phyloP scores from a whole-genome alignment of 345 rosid genomes.

The Lenwebbia sp. region DNA sequence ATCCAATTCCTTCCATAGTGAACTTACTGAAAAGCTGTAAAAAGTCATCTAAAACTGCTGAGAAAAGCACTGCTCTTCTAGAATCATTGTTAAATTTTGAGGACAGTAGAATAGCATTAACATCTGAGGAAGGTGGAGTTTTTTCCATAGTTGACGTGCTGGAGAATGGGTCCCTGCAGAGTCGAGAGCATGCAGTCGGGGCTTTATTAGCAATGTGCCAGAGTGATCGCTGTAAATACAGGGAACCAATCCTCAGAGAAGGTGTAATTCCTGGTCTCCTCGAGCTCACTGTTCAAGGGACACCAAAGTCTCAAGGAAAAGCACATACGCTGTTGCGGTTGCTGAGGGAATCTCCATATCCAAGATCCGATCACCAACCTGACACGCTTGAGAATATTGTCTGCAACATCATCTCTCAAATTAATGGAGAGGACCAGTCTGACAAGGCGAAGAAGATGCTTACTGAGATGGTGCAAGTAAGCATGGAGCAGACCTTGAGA shows the following conservation, averaged over 20 bases:
- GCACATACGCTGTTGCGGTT: constrained; percentile 66
- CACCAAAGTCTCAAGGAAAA: constrained; percentile 65
- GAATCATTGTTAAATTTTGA: constrained; percentile 75
- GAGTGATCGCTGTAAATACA: constrained; percentile 74
- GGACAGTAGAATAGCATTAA: constrained; percentile 53
- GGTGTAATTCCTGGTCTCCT: constrained; percentile 97
- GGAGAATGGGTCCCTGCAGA: constrained; percentile 76
- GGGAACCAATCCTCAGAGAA: constrained; percentile 88
- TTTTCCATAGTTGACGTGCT: constrained; percentile 77
- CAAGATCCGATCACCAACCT: constrained; percentile 64
- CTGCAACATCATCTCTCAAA: constrained; percentile 78
- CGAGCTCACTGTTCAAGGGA: constrained; percentile 94
- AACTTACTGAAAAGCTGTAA: constrained; percentile 56
- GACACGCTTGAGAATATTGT: constrained; percentile 89
- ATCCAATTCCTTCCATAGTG: constrained; percentile 54
- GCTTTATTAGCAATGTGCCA: constrained; percentile 67
- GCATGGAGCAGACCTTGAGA: constrained; percentile 97
- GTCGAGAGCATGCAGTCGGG: constrained; percentile 85
- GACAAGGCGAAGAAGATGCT: constrained; percentile 93
- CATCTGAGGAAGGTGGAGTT: constrained; percentile 73
- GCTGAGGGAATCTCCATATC: constrained; percentile 59
- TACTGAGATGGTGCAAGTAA: constrained; percentile 95
- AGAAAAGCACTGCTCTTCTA: constrained; percentile 70
- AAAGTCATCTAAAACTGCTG: constrained; percentile 76
- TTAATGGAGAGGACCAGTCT: constrained; percentile 85